Conservation (phyloP, 2,329 filamentous ascomycete species). For the Cercospora berteroae region DNA sequence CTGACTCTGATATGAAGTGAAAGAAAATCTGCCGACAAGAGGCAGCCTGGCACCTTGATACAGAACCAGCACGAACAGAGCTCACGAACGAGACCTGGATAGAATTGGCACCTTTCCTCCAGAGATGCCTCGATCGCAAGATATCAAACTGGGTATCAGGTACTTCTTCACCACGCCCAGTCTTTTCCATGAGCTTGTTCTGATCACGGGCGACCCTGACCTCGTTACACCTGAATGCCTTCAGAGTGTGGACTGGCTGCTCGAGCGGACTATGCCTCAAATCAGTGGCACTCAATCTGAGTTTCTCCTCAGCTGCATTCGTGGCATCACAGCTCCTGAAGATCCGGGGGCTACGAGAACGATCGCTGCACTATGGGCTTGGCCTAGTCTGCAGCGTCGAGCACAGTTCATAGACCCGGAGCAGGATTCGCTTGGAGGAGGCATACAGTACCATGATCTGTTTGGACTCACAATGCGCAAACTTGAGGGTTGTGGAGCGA, state of each 20-base stretch:
- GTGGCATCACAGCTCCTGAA: not conserved
- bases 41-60: not conserved
- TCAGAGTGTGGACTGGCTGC: not conserved
- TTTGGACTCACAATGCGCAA: not conserved
- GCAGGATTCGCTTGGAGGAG: not conserved
- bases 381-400: not conserved
- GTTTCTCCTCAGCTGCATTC: not conserved
- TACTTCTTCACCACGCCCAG: not conserved
- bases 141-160: not conserved
- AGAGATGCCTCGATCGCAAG: not conserved
- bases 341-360: not conserved
- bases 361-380: not conserved
- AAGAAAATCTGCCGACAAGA: not conserved
- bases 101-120: not conserved
- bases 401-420: not conserved
- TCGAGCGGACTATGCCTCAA: not conserved
- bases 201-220: not conserved
- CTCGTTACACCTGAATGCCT: not conserved
- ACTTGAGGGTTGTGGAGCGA: not conserved
- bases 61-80: not conserved
- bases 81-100: not conserved
- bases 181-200: not conserved
- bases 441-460: not conserved
- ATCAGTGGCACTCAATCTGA: not conserved
- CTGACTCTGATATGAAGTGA: not conserved